Conservation (phyloP, 495 filamentous ascomycete genomes). For the Daldinia childiae region DNA sequence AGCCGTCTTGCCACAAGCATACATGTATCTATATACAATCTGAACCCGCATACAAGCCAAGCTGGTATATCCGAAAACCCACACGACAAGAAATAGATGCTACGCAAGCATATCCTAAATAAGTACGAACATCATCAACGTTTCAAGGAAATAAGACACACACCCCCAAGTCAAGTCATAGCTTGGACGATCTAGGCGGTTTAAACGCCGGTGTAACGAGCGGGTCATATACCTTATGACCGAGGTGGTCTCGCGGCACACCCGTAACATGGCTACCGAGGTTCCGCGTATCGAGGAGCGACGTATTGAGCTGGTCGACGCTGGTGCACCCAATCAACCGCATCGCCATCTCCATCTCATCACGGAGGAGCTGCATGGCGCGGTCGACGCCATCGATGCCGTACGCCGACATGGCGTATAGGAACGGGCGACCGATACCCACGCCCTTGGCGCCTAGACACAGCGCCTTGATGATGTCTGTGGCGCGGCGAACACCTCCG, state of each 20-base stretch:
- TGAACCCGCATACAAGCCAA: background rate
- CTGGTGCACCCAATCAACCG: slow-evolving; percentile 81
- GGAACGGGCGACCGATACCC: slow-evolving; percentile 92
- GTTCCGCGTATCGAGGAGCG: slow-evolving; percentile 78
- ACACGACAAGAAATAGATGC: background rate
- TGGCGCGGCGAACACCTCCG: slow-evolving; percentile 87
- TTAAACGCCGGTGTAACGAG: slow-evolving; percentile 56
- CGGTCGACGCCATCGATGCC: slow-evolving; percentile 86
- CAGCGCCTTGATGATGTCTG: slow-evolving; percentile 95
- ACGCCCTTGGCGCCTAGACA: slow-evolving; percentile 93
- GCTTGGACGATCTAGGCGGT: slow-evolving; percentile 46
- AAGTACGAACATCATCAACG: background rate
- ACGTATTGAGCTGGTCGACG: slow-evolving; percentile 80
- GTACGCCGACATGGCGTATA: slow-evolving; percentile 96
- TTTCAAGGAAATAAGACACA: background rate
- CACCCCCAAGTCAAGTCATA: slow-evolving; percentile 34
- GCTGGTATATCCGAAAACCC: background rate
- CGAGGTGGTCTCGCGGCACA: slow-evolving; percentile 73
- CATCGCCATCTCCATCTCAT: slow-evolving; percentile 99
- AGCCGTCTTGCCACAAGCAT: background rate
- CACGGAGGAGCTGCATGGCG: slow-evolving; percentile 94
- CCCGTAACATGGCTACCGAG: slow-evolving; percentile 73
- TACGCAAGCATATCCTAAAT: background rate
- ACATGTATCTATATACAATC: background rate
- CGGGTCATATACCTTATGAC: slow-evolving; percentile 54